These are phyloP conservation scores for Aspergillus viridinutans DNA, from an alignment of 2,329 filamentous ascomycete genomes.

Conservation along the genomic window DNA sequence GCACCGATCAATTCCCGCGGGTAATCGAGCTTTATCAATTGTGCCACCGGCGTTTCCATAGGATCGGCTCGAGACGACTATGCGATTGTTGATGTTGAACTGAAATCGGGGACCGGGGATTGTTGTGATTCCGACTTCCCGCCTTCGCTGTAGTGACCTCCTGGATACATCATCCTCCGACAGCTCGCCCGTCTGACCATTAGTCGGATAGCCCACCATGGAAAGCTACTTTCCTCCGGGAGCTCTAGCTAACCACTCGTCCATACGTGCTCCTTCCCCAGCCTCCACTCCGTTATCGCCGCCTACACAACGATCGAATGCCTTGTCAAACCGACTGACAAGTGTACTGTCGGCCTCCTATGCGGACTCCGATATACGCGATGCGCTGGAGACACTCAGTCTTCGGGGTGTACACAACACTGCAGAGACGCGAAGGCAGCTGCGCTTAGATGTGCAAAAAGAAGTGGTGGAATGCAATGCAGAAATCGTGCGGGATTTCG, in stretches of 20 bases:
- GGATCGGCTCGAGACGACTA: background rate
- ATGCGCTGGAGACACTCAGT: slow-evolving; percentile 76
- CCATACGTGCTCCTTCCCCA: slow-evolving; percentile 18
- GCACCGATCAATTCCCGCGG: background rate
- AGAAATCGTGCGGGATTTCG: slow-evolving; percentile 82
- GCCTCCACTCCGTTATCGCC: slow-evolving; percentile 28
- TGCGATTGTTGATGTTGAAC: background rate
- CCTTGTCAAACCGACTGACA: slow-evolving; percentile 76
- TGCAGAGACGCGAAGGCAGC: slow-evolving; percentile 69
- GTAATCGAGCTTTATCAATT: background rate
- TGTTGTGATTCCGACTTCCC: slow-evolving; percentile 4
- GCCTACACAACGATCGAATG: slow-evolving; percentile 48
- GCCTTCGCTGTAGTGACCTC: slow-evolving; percentile 9
- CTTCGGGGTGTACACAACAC: slow-evolving; percentile 67
- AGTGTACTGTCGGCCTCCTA: slow-evolving; percentile 87
- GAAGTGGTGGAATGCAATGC: slow-evolving; percentile 93
- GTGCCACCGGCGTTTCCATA: background rate
- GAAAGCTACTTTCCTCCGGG: slow-evolving; percentile 32
- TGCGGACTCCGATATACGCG: slow-evolving; percentile 84
- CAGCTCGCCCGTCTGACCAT: slow-evolving; percentile 2
- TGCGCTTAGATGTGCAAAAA: slow-evolving; percentile 80
- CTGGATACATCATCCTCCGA: slow-evolving; percentile 13
- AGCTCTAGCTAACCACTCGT: slow-evolving; percentile 18
- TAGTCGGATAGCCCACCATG: slow-evolving; percentile 19
- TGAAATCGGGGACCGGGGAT: background rate